Percentiles rank a stretch among this genome's conserved stretches.
Conservation (phyloP, 495 filamentous ascomycete genomes). For the Penicillium verhagenii region DNA sequence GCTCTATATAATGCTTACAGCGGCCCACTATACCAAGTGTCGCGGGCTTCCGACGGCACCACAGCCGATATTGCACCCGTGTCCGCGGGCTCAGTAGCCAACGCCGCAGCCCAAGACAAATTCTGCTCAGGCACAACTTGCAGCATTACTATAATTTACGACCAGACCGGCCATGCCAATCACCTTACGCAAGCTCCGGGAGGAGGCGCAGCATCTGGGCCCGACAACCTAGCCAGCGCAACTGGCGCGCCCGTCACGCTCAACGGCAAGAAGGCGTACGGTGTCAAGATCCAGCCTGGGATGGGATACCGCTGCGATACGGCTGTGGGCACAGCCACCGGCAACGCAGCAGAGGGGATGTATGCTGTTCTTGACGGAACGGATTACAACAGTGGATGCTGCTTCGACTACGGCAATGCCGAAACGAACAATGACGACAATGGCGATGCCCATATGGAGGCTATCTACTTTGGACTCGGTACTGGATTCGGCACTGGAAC, state of each 20-base stretch:
- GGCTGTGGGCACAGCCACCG: conserved; percentile 48
- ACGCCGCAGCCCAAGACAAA: conserved; percentile 54
- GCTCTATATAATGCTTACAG: conserved; percentile 51
- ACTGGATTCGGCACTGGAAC: conserved; percentile 50
- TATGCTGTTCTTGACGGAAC: conserved; percentile 61
- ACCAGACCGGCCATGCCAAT: conserved; percentile 58
- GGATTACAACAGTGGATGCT: conserved; percentile 57
- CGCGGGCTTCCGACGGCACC: conserved; percentile 48
- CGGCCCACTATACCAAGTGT: conserved; percentile 57
- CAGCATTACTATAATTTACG: conserved; percentile 58
- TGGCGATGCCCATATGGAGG: conserved; percentile 60
- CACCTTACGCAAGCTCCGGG: conserved; percentile 57
- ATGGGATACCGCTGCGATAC: conserved; percentile 56
- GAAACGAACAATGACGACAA: conserved; percentile 54
- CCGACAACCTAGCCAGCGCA: conserved; percentile 55
- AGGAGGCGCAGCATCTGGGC: conserved; percentile 54
- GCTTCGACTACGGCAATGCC: conserved; percentile 63
- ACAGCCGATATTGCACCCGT: conserved; percentile 47
- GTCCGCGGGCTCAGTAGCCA: conserved; percentile 52
- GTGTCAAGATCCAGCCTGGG: conserved; percentile 55
- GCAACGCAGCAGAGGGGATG: conserved; percentile 54
- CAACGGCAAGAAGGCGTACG: conserved; percentile 58
- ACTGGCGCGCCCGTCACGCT: conserved; percentile 57
- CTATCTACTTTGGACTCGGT: conserved; percentile 55
- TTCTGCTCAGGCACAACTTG: conserved; percentile 59